Percentiles rank a stretch among this genome's conserved stretches.
Evolutionary conservation across 1,139 yeast genomes (phyloP).

Genomic region (Debaryomyces nepalensis): DNA sequence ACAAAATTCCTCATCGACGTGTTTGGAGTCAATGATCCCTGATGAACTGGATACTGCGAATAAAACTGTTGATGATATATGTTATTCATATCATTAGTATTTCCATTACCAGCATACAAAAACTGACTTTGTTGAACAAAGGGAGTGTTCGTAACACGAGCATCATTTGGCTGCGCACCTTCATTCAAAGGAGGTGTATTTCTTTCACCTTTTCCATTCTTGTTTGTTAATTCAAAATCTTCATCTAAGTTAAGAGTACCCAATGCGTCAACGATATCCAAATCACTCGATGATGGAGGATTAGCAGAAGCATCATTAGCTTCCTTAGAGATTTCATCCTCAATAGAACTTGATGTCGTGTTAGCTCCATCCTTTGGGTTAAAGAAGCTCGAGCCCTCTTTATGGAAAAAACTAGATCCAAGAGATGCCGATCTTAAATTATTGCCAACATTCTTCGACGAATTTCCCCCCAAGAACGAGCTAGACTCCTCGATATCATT

Average conservation of each 20-base stretch:
- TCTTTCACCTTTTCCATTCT: conserved; percentile 2
- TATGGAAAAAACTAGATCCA: conserved; percentile 32
- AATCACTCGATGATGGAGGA: conserved; percentile 19
- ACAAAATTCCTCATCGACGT: conserved; percentile 27
- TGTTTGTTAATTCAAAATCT: conserved; percentile 26
- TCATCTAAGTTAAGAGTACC: conserved; percentile 47
- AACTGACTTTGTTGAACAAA: conserved; percentile 14
- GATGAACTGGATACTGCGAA: conserved; percentile 24
- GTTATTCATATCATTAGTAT: conserved; percentile 5
- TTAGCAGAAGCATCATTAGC: conserved; percentile 5
- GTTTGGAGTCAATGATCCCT: conserved; percentile 41
- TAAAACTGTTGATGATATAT: conserved; percentile 22
- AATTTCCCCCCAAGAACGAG: conserved; percentile 6
- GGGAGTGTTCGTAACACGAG: conserved; percentile 15
- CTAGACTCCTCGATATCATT: conserved; percentile 14
- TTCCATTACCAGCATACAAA: conserved; percentile 15
- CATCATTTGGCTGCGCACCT: conserved; percentile 1
- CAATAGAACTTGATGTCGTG: conserved; percentile 16
- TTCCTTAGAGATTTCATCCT: conserved; percentile 14
- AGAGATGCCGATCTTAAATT: conserved; percentile 28
- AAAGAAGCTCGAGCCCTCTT: conserved; percentile 27
- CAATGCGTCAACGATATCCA: conserved; percentile 50
- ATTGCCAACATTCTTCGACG: conserved; percentile 6
- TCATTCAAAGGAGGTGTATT: background rate
- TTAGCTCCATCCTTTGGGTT: conserved; percentile 14